A percentile compares a stretch with the other conserved stretches of the same genome.
Evolutionary conservation across 2,329 filamentous ascomycete genomes (phyloP).

Genomic region (Cladophialophora yegresii): DNA sequence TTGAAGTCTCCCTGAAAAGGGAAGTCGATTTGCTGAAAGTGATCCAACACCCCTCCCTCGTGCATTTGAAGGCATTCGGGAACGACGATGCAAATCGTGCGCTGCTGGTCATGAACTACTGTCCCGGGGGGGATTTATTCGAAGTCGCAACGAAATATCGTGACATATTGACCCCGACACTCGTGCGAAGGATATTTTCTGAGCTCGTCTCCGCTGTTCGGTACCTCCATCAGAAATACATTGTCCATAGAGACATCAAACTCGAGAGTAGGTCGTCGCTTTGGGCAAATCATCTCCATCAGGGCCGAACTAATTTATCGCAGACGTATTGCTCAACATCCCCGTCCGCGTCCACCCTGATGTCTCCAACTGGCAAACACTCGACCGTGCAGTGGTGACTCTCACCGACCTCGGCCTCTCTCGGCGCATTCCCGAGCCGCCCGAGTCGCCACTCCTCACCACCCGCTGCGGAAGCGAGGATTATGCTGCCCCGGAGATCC

Average conservation of each 20-base stretch:
- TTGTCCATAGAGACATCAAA: constrained; percentile 97
- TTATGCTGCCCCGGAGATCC: constrained; percentile 93
- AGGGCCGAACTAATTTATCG: constrained; percentile 23
- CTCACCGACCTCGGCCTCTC: constrained; percentile 91
- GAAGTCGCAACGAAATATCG: constrained; percentile 78
- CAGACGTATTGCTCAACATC: constrained; percentile 90
- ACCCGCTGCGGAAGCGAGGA: constrained; percentile 95
- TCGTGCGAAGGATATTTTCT: constrained; percentile 83
- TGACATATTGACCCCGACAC: constrained; percentile 64
- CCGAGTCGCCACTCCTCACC: constrained; percentile 81
- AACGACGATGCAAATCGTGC: constrained; percentile 77
- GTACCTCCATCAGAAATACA: constrained; percentile 80
- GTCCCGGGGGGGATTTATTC: constrained; percentile 90
- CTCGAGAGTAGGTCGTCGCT: constrained; percentile 74
- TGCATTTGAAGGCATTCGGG: constrained; percentile 88
- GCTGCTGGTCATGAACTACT: constrained; percentile 85
- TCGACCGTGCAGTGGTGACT: constrained; percentile 81
- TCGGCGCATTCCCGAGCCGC: constrained; percentile 70
- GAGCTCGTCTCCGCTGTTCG: constrained; percentile 82
- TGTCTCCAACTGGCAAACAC: constrained; percentile 68
- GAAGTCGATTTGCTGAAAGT: constrained; percentile 92
- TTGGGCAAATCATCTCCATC: not conserved
- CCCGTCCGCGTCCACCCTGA: constrained; percentile 67
- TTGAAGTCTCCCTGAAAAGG: constrained; percentile 90
- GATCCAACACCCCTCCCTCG: constrained; percentile 84